Evolutionary conservation across 495 filamentous ascomycete genomes (phyloP), one percentile per base, ranked within the genome.

Genomic region (Penicillium flavigenum): DNA sequence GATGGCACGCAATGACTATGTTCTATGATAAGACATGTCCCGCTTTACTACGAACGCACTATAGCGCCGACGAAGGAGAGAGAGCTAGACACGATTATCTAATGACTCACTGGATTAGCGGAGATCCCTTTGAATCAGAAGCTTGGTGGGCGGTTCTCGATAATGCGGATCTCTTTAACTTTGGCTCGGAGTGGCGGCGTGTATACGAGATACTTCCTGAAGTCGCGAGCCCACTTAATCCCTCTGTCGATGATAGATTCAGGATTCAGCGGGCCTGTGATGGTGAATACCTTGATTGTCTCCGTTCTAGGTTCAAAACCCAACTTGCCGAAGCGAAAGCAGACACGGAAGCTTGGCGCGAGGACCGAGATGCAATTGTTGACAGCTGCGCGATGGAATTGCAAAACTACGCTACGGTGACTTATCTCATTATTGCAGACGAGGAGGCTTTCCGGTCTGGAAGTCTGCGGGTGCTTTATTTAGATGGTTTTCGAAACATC

Each of bases 121-220:
- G 1, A 29, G 27, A 52, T 22, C 43, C 24, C n/a, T 58, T 52
- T 29, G 39, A 49, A 4, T 27, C 31, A 26, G 48, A 58, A 20
- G 14, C 48, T 5, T 50, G 48, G 39, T 58, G 56, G 56, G 56
- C 48, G 11, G 39, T 51, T 41, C 47, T 58, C 39, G 31, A 58
- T 19, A 29, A 46, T 38, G 47, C 41, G 48, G 39, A 58, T 16
- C 16, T 47, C 12, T 58, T 58, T 16, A 58, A 58, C 22, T 58
- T 58, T 22, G 42, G 48, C 1, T 29, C 56, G 1, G 42, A 29
- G 32, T 53, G 56, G 56, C 43, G 42, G 14, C 43, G 49, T 27
- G 36, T 58, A 2, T 58, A 53, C 16, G 56, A 53, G 6, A 48
- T 58, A n/a, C 24, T 58, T 11, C 49, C 49, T 0, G 56, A 58